A percentile compares a stretch with the other conserved stretches of the same genome.
Evolutionary conservation across 2,329 filamentous ascomycete genomes (phyloP).

Genomic region (Alternaria panax): DNA sequence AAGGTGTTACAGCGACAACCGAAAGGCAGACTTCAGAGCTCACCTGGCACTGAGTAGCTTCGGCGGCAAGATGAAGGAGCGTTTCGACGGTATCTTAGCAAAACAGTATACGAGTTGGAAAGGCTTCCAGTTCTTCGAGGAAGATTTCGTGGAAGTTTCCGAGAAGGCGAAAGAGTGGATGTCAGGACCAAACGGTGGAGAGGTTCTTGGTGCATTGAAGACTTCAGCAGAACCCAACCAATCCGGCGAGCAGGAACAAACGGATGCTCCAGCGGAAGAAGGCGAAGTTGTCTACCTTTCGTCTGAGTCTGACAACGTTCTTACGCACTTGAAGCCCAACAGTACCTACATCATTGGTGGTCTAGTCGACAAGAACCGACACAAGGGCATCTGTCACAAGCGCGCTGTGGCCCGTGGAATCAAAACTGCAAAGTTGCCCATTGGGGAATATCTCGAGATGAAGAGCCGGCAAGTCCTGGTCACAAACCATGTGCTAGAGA

Average conservation of each 20-base stretch:
- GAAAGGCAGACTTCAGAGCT: slow-evolving; percentile 68
- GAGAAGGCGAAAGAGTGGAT: slow-evolving; percentile 72
- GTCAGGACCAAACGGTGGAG: slow-evolving; percentile 65
- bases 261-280: slow-evolving; percentile 35
- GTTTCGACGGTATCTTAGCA: slow-evolving; percentile 78
- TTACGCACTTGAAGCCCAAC: slow-evolving; percentile 83
- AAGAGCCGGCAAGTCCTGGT: slow-evolving; percentile 83
- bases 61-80: slow-evolving; percentile 73
- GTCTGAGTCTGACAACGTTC: slow-evolving; percentile 85
- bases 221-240: slow-evolving; percentile 24
- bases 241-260: slow-evolving; percentile 52
- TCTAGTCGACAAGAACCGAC: slow-evolving; percentile 92
- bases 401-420: slow-evolving; percentile 77
- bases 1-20: slow-evolving; percentile 88
- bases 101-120: slow-evolving; percentile 81
- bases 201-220: slow-evolving; percentile 66
- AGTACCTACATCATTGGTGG: slow-evolving; percentile 94
- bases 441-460: slow-evolving; percentile 95
- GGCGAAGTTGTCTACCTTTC: slow-evolving; percentile 84
- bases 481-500: slow-evolving; percentile 96
- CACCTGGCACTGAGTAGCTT: slow-evolving; percentile 83
- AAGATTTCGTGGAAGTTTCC: slow-evolving; percentile 76
- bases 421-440: slow-evolving; percentile 88
- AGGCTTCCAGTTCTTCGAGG: slow-evolving; percentile 74
- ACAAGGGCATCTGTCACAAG: slow-evolving; percentile 93